Percentiles rank a stretch among this genome's conserved stretches.
These are phyloP conservation scores for Podaxis sp. DNA, from an alignment of 768 basidiomycete genomes.

Conservation along the genomic window DNA sequence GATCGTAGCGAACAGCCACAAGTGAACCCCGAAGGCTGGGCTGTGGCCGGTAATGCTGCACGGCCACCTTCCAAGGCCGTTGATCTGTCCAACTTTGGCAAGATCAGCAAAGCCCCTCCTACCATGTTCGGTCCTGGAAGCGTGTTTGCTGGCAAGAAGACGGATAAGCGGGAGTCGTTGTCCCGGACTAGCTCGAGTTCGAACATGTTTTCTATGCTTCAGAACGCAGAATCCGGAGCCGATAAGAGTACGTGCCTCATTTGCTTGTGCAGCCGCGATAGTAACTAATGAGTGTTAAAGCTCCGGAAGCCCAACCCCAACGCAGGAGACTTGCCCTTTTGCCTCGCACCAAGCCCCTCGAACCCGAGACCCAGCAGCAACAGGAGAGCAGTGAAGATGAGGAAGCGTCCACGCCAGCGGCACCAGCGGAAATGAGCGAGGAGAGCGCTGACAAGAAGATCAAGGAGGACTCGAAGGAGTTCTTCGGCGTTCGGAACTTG, in stretches of 20 bases:
- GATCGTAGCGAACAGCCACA: slow-evolving; percentile 59
- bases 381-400: slow-evolving; percentile 50
- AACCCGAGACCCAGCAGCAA: slow-evolving; percentile 43
- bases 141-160: slow-evolving; percentile 77
- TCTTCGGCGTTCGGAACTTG: slow-evolving; percentile 79
- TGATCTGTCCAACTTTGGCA: slow-evolving; percentile 85
- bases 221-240: slow-evolving; percentile 58
- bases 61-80: slow-evolving; percentile 76
- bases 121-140: slow-evolving; percentile 84
- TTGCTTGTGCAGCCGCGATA: background rate
- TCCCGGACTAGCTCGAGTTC: slow-evolving; percentile 76
- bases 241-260: slow-evolving; percentile 45
- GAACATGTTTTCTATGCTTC: slow-evolving; percentile 90
- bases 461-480: slow-evolving; percentile 80
- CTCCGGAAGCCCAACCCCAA: slow-evolving; percentile 49
- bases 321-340: slow-evolving; percentile 73
- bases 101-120: slow-evolving; percentile 65
- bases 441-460: slow-evolving; percentile 74
- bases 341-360: slow-evolving; percentile 75
- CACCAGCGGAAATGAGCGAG: slow-evolving; percentile 52
- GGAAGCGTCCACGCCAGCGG: slow-evolving; percentile 38
- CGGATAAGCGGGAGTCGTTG: slow-evolving; percentile 64
- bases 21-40: slow-evolving; percentile 85
- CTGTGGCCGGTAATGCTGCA: slow-evolving; percentile 54
- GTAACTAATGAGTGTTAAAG: slow-evolving; percentile 18